Conservation (phyloP, 352 stramenopile genomes). For the Globisporangium recalcitrans region DNA sequence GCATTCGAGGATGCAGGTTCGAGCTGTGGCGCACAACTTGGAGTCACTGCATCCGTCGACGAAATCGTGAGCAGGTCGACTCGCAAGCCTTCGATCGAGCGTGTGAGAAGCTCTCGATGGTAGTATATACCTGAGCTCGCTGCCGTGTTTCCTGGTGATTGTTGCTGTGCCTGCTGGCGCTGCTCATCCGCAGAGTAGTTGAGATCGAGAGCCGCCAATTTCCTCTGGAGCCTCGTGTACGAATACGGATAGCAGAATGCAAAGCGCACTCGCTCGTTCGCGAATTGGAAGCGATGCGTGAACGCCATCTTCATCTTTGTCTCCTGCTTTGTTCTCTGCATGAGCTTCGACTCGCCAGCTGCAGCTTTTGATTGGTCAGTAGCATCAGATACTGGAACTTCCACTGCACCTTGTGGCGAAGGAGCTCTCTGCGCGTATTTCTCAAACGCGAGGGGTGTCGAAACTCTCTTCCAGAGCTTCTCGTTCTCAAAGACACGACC, state of each 20-base stretch:
- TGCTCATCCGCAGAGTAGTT: not conserved
- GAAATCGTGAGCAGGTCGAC: conserved; percentile 74
- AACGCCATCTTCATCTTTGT: conserved; percentile 50
- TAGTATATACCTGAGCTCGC: conserved; percentile 45
- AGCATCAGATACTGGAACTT: not conserved
- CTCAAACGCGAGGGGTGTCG: conserved; percentile 34
- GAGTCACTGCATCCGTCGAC: conserved; percentile 16
- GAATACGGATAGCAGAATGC: conserved; percentile 75
- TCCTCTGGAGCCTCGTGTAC: conserved; percentile 50
- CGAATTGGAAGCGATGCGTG: conserved; percentile 31
- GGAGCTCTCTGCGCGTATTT: conserved; percentile 21
- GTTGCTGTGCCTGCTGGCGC: no score
- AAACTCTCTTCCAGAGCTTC: conserved; percentile 31
- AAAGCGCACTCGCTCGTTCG: conserved; percentile 47
- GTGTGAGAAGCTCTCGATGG: conserved; percentile 65
- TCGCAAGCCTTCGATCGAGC: conserved; percentile 45
- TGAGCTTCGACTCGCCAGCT: not conserved
- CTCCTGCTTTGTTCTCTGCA: conserved; percentile 18
- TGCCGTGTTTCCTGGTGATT: not conserved
- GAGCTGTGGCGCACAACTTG: not conserved
- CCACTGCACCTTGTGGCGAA: not conserved
- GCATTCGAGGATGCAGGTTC: not conserved
- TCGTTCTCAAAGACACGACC: conserved; percentile 26
- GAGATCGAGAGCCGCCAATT: conserved; percentile 36
- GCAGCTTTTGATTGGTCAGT: not conserved